Evolutionary conservation across 108 stramenopile species (phyloP).

Genomic region (Schizochytrium sp.): DNA sequence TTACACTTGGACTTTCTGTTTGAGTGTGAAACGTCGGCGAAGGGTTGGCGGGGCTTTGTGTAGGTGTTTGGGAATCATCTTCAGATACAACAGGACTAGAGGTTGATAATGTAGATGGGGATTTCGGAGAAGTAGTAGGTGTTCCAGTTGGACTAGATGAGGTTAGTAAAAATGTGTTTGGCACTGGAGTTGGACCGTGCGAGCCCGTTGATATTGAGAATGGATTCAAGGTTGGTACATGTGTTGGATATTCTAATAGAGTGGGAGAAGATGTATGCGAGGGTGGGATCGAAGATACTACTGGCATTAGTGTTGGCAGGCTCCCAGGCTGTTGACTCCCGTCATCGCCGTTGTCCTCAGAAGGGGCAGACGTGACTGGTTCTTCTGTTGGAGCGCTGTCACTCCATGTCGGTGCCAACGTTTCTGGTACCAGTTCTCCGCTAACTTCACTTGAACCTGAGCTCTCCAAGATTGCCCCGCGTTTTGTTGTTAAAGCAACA

Average conservation of each 20-base stretch:
- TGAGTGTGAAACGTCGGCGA: too few relatives aligned
- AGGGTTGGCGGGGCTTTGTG: neutral
- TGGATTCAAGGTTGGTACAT: neutral
- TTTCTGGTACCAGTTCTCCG: neutral
- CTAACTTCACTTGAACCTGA: neutral
- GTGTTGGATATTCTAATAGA: constrained; percentile 7
- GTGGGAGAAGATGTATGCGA: neutral
- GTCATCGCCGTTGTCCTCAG: constrained; percentile 3
- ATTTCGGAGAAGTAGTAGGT: neutral
- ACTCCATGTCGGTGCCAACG: neutral
- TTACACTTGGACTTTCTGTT: too few relatives aligned
- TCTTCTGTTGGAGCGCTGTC: neutral
- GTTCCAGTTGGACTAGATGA: neutral
- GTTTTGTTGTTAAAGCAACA: neutral
- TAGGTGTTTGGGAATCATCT: neutral
- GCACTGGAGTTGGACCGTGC: neutral
- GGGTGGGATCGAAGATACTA: neutral
- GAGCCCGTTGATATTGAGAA: neutral
- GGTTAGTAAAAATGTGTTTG: neutral
- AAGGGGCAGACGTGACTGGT: neutral
- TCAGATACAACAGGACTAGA: neutral
- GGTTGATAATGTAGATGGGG: neutral
- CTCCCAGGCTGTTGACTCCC: neutral
- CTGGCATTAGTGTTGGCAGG: neutral
- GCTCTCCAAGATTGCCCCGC: neutral